These are phyloP conservation scores for Triticum dicoccoides DNA, from an alignment of 176 grass and related monocot species.

Conservation along the genomic window DNA sequence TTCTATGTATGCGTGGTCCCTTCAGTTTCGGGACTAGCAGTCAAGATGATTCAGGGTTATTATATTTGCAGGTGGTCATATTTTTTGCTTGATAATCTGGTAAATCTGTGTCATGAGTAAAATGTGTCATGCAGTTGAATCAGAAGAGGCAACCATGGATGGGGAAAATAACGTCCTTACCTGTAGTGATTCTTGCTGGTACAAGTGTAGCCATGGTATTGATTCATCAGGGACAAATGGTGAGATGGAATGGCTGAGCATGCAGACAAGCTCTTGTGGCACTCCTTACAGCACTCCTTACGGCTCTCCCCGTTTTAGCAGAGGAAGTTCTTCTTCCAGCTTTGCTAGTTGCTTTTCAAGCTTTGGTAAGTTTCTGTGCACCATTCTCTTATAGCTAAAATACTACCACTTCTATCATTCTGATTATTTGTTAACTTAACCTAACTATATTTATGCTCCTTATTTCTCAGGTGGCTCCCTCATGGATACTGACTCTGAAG, in stretches of 20 bases:
- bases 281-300: constrained; percentile 69
- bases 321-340: constrained; percentile 63
- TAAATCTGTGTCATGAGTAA: constrained; percentile 45
- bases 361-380: constrained; percentile 43
- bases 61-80: constrained; percentile 40
- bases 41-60: constrained; percentile 7
- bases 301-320: constrained; percentile 47
- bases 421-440: constrained; percentile 7
- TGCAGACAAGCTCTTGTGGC: constrained; percentile 29
- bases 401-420: background rate
- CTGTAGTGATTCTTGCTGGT: constrained; percentile 33
- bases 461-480: constrained; percentile 44
- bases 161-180: constrained; percentile 15
- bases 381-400: constrained; percentile 18
- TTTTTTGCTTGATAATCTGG: constrained; percentile 27
- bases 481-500: constrained; percentile 47
- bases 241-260: constrained; percentile 20
- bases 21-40: background rate
- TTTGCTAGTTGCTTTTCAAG: constrained; percentile 71
- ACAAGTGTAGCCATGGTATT: constrained; percentile 23
- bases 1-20: background rate
- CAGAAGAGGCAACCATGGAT: constrained; percentile 42
- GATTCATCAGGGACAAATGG: constrained; percentile 29
- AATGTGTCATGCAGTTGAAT: constrained; percentile 59
- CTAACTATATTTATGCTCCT: constrained; percentile 12